Evolutionary conservation across 495 filamentous ascomycete genomes (phyloP).

Genomic region (Annulohypoxylon nitens): DNA sequence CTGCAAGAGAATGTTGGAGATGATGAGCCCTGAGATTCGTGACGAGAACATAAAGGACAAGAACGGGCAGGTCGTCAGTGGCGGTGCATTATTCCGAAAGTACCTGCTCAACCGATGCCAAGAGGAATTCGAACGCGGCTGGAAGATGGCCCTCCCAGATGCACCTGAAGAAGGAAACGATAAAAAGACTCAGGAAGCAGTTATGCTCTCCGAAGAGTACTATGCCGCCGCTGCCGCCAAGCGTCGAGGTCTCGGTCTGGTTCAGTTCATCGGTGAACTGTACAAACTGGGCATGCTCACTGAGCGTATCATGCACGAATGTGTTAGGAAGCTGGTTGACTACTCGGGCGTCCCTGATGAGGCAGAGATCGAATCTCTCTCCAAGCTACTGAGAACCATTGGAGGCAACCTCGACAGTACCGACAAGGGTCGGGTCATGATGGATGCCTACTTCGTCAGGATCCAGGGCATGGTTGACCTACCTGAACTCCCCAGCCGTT

Average conservation of each 20-base stretch:
- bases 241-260: constrained; percentile 94
- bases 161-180: constrained; percentile 75
- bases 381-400: constrained; percentile 91
- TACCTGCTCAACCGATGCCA: constrained; percentile 99
- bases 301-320: constrained; percentile 99
- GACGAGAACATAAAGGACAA: constrained; percentile 94
- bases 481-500: constrained; percentile 82
- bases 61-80: constrained; percentile 84
- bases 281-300: constrained; percentile 99
- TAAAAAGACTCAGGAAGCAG: constrained; percentile 72
- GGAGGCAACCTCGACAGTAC: constrained; percentile 84
- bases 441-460: constrained; percentile 93
- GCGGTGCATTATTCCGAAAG: constrained; percentile 95
- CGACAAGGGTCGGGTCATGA: constrained; percentile 83
- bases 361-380: constrained; percentile 93
- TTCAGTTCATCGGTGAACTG: constrained; percentile 99
- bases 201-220: constrained; percentile 95
- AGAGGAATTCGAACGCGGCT: constrained; percentile 98
- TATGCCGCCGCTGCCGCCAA: constrained; percentile 96
- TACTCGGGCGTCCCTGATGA: constrained; percentile 95
- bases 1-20: constrained; percentile 95
- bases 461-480: constrained; percentile 84
- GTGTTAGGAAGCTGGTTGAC: constrained; percentile 95
- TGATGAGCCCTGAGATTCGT: constrained; percentile 94
- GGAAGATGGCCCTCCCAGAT: constrained; percentile 89